Evolutionary conservation across 75 land plant genomes (phyloP).

Genomic region (Chamaecyparis obtusa): DNA sequence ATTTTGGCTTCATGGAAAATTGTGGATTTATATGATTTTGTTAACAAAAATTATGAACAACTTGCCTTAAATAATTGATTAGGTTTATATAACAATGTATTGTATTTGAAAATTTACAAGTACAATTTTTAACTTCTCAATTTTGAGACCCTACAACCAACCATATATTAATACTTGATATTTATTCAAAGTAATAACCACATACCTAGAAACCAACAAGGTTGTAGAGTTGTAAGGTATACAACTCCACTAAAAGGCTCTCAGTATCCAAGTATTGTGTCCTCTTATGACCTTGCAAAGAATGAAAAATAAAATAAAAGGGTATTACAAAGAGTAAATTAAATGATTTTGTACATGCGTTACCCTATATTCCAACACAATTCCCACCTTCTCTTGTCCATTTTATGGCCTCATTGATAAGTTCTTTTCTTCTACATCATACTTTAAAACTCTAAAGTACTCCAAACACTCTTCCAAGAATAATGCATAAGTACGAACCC

Average conservation of each 20-base stretch:
- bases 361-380: background rate
- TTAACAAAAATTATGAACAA: no score
- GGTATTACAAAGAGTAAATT: background rate
- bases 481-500: constrained; percentile 87
- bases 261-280: constrained; percentile 69
- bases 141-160: no score
- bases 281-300: constrained; percentile 69
- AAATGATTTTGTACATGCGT: background rate
- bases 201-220: constrained; percentile 92
- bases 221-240: constrained; percentile 86
- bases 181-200: no score
- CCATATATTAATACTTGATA: no score
- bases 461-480: constrained; percentile 86
- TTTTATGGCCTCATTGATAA: constrained; percentile 40
- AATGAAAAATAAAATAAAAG: background rate
- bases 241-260: constrained; percentile 83
- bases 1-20: no score
- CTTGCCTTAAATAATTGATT: no score
- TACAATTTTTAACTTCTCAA: no score
- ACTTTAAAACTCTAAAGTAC: constrained; percentile 73
- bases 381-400: constrained; percentile 24
- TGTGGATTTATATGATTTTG: no score
- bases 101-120: no score
- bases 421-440: constrained; percentile 90
- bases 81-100: no score